Conservation (phyloP, 73 alveolate genomes). For the Stentor coeruleus region DNA sequence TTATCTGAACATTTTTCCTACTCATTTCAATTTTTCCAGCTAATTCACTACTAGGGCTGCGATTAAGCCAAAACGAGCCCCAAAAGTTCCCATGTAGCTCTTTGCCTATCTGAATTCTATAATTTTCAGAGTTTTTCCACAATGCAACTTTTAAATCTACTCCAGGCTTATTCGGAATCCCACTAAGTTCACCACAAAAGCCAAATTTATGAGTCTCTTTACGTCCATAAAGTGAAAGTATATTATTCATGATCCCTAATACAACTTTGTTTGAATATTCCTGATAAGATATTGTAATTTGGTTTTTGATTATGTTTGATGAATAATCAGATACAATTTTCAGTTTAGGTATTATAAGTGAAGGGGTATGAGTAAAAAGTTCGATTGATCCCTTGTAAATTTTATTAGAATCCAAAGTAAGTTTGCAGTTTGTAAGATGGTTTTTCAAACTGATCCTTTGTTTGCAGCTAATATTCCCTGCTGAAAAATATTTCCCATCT, state of each 20-base stretch:
- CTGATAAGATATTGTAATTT: background rate
- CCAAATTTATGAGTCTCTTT: background rate
- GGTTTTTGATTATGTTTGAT: background rate
- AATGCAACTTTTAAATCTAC: background rate
- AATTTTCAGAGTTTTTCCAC: background rate
- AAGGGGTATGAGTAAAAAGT: background rate
- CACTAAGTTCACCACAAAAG: background rate
- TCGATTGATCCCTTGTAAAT: background rate
- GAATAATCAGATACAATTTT: background rate
- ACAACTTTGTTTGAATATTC: background rate
- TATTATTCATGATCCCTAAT: background rate
- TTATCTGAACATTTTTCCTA: background rate
- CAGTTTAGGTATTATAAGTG: background rate
- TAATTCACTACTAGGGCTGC: background rate
- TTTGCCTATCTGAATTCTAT: no score
- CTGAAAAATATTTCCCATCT: background rate
- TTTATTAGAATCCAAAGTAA: background rate
- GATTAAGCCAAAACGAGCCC: background rate
- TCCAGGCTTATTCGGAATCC: background rate
- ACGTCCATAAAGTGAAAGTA: background rate
- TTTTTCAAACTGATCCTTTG: background rate
- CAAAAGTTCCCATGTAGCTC: background rate
- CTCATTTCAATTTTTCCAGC: background rate
- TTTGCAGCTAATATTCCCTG: background rate
- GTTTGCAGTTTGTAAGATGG: background rate